Percentiles rank a stretch among this genome's conserved stretches.
These are phyloP conservation scores for Solanum bulbocastanum DNA, from an alignment of 257 asterid genomes.

Conservation along the genomic window DNA sequence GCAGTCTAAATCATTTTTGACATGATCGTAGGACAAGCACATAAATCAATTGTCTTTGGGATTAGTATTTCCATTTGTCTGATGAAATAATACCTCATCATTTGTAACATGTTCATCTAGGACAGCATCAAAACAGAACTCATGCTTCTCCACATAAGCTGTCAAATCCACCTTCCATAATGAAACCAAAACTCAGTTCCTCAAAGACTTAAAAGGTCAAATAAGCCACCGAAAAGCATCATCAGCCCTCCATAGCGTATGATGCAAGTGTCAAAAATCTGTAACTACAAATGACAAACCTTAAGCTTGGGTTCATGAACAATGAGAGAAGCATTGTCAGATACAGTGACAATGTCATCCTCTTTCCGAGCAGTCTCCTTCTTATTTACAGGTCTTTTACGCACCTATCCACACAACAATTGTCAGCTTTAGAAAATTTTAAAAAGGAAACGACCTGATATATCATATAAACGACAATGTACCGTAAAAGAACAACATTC, in stretches of 20 bases:
- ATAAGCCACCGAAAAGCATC: not conserved
- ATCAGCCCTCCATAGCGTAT: not conserved
- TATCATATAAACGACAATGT: not conserved
- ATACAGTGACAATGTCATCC: conserved; percentile 79
- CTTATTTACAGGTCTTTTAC: conserved; percentile 95
- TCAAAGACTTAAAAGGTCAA: not conserved
- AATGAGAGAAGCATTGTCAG: conserved; percentile 60
- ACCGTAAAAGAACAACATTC: not conserved
- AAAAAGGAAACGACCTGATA: not conserved
- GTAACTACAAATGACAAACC: conserved; percentile 31
- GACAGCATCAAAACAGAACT: conserved; percentile 95
- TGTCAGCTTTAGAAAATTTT: not conserved
- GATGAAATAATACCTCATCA: conserved; percentile 61
- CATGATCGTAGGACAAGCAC: not conserved
- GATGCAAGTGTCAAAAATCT: not conserved
- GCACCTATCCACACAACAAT: conserved; percentile 49
- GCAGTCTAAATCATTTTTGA: not conserved
- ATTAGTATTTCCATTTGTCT: not conserved
- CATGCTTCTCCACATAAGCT: conserved; percentile 95
- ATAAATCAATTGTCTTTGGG: not conserved
- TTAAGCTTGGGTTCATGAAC: conserved; percentile 91
- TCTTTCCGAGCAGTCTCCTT: conserved; percentile 83
- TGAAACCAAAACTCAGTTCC: conserved; percentile 20
- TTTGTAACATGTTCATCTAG: conserved; percentile 84
- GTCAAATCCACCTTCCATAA: conserved; percentile 87